Percentiles rank a stretch among this genome's conserved stretches.
Conservation (phyloP, 148 eudicot species). For the Amaranthus hypochondriacus region DNA sequence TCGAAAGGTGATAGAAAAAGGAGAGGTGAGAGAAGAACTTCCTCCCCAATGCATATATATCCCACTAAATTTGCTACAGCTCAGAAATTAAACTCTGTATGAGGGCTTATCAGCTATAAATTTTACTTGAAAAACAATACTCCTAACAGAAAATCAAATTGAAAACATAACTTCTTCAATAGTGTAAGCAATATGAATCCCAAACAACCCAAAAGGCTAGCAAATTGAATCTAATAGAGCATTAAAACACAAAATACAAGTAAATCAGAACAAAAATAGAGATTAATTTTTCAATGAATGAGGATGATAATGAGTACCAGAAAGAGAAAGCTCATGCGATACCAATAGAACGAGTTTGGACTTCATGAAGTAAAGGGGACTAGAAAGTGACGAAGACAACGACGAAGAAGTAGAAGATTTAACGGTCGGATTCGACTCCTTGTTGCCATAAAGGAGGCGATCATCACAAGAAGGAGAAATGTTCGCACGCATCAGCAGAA, state of each 20-base stretch:
- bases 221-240: too few species aligned
- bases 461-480: slow-evolving; percentile 46
- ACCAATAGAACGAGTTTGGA: slow-evolving; percentile 84
- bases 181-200: too few species aligned
- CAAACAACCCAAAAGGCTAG: too few species aligned
- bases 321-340: slow-evolving; percentile 92
- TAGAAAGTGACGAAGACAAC: slow-evolving; percentile 15
- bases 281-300: background rate
- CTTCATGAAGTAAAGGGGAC: slow-evolving; percentile 87
- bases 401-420: slow-evolving; percentile 4
- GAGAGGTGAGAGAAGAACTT: too few species aligned
- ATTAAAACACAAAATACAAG: background rate
- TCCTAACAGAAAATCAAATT: too few species aligned
- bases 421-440: slow-evolving; percentile 21
- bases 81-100: too few species aligned
- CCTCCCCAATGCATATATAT: too few species aligned
- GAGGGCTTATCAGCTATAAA: too few species aligned
- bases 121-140: too few species aligned
- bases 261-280: background rate
- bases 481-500: slow-evolving; percentile 48
- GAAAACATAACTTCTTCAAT: too few species aligned
- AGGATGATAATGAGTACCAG: slow-evolving; percentile 38
- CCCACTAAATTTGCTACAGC: too few species aligned
- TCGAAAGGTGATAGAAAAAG: too few species aligned
- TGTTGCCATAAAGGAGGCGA: slow-evolving; percentile 10